Evolutionary conservation across 371 early-diverging fungal species (phyloP).

Genomic region (Mucor racemosus): DNA sequence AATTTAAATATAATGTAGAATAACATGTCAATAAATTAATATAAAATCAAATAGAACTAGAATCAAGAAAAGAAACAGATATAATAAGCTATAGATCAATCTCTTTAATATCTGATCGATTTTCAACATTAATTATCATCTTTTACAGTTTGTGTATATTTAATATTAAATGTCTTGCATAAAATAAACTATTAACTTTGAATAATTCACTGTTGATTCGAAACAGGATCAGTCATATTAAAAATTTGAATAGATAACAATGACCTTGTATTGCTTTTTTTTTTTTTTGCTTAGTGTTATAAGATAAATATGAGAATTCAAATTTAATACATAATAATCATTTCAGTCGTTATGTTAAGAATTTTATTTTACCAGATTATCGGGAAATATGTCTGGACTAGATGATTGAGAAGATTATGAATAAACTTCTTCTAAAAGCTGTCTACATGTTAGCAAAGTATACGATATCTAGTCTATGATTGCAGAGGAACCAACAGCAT

Average conservation of each 20-base stretch:
- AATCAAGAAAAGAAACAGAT: background rate
- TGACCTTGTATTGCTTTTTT: background rate
- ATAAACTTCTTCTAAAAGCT: constrained; percentile 2
- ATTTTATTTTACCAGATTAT: background rate
- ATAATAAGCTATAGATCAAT: background rate
- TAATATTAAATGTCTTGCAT: background rate
- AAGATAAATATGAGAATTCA: background rate
- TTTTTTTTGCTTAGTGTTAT: no score
- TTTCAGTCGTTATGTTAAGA: background rate
- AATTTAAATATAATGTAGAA: background rate
- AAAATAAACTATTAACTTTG: background rate
- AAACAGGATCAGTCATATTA: constrained; percentile 5
- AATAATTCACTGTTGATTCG: background rate
- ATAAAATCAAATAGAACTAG: background rate
- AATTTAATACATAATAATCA: background rate
- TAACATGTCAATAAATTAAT: background rate
- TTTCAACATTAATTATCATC: background rate
- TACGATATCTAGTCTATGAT: background rate
- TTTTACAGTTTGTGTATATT: no score
- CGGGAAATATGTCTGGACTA: background rate
- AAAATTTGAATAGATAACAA: background rate
- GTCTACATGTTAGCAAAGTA: background rate
- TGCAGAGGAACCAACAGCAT: background rate
- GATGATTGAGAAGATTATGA: background rate
- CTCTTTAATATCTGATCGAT: background rate